Evolutionary conservation across 1,139 yeast genomes (phyloP).

Genomic region (Saccharomycopsis crataegensis): DNA sequence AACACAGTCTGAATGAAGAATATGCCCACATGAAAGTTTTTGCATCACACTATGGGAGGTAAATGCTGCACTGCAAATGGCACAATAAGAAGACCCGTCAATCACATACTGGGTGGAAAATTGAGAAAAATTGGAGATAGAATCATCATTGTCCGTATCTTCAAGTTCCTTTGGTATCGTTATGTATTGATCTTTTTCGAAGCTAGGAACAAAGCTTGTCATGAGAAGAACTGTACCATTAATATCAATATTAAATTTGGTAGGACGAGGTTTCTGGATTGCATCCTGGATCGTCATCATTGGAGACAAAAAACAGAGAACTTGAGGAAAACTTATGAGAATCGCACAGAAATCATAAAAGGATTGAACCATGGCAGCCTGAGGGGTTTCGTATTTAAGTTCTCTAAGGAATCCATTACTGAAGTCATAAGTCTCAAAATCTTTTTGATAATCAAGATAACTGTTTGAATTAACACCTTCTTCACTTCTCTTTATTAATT

Average conservation of each 20-base stretch:
- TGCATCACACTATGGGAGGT: background rate
- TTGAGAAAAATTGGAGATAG: no score
- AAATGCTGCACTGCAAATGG: background rate
- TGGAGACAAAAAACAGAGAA: no score
- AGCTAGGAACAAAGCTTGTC: background rate
- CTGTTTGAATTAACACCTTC: no score
- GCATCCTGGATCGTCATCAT: background rate
- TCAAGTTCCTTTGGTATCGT: background rate
- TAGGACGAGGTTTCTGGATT: background rate
- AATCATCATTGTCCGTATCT: background rate
- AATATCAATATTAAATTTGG: background rate
- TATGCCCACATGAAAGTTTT: constrained; percentile 3
- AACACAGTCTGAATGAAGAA: background rate
- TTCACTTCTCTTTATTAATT: no score
- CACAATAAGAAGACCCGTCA: background rate
- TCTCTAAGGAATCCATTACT: no score
- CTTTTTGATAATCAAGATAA: no score
- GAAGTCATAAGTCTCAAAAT: no score
- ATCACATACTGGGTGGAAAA: background rate
- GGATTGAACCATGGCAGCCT: no score
- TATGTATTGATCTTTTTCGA: background rate
- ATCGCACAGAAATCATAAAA: no score
- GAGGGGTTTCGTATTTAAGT: no score
- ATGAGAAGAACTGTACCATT: background rate
- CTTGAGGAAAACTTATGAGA: no score